Base-by-base conservation (phyloP, 305 asterid genomes). In the Rubia balearica region DNA sequence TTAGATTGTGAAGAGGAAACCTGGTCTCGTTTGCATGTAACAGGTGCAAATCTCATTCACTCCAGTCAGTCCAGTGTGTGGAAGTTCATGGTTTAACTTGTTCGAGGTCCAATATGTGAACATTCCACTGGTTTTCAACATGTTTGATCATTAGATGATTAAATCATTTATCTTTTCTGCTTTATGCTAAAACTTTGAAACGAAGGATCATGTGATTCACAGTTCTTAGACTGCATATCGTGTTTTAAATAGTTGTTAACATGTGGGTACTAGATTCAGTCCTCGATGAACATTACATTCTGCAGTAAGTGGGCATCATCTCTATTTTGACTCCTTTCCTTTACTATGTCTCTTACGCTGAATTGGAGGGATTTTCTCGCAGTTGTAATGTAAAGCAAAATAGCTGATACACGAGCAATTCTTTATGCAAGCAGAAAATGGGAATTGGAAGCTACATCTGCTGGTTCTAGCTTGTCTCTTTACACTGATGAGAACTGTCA, bases 341-440 rank as follows among this genome's bases (percentile, higher is more conserved):
- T n/a, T 27, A n/a, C 38, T 0, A 6, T 3, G 6, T 49, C 33
- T 48, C 14, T 27, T 48, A 4, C 27, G 24, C 43, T 30, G 61
- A 67, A 59, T 17, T 67, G 17, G 3, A 33, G 55, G 21, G 19
- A 24, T 66, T 40, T 43, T 61, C 42, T 22, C 8, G 77, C 69
- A 68, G 69, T 14, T 46, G 41, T 46, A 24, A 38, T 13, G 10
- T 33, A 27, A 27, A 33, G 7, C 8, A 3, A 16, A 27, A 21
- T 65, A 3, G 49, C 4, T n/a, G 17, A 7, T 0, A 45, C 21
- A 8, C 41, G 73, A 21, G 42, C 62, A 61, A 73, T 19, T 46
- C n/a, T 73, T 46, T 48, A 21, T 2, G 63, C 69, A 22, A 68
- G 56, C 77, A 14, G 69, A 19, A n/a, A 64, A 60, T 67, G 49